Evolutionary conservation across 192 early-diverging fungal genomes (phyloP), one percentile per base, ranked within the genome.

Genomic region (Backusella sp.): DNA sequence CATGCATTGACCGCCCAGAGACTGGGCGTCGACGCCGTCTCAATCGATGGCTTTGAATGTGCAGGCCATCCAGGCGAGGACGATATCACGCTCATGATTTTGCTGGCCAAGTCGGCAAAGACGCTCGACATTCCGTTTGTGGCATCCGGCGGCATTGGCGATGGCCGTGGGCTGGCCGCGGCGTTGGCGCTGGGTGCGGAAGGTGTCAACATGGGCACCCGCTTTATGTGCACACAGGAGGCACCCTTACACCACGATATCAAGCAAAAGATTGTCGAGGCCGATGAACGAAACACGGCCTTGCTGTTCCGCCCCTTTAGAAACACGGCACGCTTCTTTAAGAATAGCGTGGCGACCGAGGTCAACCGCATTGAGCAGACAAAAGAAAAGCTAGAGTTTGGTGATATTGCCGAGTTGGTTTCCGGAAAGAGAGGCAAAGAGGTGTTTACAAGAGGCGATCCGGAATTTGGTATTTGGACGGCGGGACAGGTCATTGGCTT

Each of bases 31-130:
- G 92, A 93, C 74, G 84, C 91, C 66, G 77, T 94, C 66, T 92
- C 91, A 19, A 91, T 94, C 67, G 93, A 94, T 78, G 93, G 93
- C 12, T 94, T 93, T 76, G 93, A 94, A 83, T 94, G 93, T 81
- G 93, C 92, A 72, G 93, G 93, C 23, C 93, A 94, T 78, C 93
- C 93, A 6, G 93, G 93, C 53, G 93, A 94, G 83, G 91, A 94
- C 75, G 93, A 93, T 82, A 85, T 94, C 73, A 82, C 85, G 66
- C 90, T 89, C 42, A 76, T 93, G 73, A 89, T 94, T 42, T 79
- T 94, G 14, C 84, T 94, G 41, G 90, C 92, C n/a, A 87, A 89
- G 77, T 86, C 93, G 17, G 90, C 91, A 56, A 89, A 87, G 73
- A 82, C 83, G 2, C 84, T 94, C 42, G 84, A 83, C 46, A 86